These are phyloP conservation scores for Sechiopsis laciniata DNA, from an alignment of 306 rosid species.

Conservation along the genomic window DNA sequence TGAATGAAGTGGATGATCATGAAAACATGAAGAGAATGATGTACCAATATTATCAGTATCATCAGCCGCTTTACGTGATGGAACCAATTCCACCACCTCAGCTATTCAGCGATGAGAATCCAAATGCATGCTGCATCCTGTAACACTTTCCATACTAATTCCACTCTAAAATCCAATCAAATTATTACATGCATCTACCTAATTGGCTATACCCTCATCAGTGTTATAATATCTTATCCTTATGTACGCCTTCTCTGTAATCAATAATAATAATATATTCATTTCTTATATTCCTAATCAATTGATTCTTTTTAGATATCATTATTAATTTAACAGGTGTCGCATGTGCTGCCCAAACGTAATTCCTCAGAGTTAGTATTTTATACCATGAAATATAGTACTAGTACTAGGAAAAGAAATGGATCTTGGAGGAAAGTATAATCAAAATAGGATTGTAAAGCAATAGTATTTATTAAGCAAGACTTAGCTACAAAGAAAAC, in stretches of 20 bases:
- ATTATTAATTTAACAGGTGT: background rate
- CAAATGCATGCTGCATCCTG: slow-evolving; percentile 78
- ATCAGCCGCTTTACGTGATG: slow-evolving; percentile 51
- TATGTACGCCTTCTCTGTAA: background rate
- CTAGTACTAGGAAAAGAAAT: background rate
- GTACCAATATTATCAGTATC: slow-evolving; percentile 49
- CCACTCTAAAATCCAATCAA: no score
- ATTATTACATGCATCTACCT: no score
- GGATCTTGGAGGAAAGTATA: no score
- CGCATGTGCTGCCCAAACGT: background rate
- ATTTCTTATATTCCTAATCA: background rate
- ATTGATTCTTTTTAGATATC: background rate
- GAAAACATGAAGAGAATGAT: slow-evolving; percentile 75
- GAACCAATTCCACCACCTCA: slow-evolving; percentile 84
- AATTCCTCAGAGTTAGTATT: background rate
- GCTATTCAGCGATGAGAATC: slow-evolving; percentile 92
- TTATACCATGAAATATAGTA: no score
- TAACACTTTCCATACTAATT: background rate
- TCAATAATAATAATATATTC: background rate
- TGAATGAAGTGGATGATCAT: slow-evolving; percentile 30
- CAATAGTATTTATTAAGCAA: background rate
- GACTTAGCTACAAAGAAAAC: background rate
- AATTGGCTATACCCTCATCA: background rate
- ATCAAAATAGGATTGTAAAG: background rate
- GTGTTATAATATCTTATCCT: background rate